Conservation (phyloP, 805 yeast species). For the Pichia insulana region DNA sequence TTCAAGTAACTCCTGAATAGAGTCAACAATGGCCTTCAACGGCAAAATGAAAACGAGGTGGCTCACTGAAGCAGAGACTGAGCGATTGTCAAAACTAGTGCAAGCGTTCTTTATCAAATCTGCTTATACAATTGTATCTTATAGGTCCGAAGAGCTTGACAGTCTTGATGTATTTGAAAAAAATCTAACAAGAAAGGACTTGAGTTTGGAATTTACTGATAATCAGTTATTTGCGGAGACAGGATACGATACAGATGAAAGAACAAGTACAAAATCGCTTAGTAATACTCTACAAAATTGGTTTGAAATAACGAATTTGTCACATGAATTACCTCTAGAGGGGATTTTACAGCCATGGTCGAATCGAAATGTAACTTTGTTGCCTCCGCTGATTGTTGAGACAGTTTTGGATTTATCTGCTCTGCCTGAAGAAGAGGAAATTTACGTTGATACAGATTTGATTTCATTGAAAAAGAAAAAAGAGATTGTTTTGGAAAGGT, state of each 20-base stretch:
- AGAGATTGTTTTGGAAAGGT: slow-evolving; percentile 89
- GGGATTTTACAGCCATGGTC: slow-evolving; percentile 44
- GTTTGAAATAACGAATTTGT: slow-evolving; percentile 40
- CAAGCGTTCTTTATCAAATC: slow-evolving; percentile 59
- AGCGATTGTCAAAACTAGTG: slow-evolving; percentile 25
- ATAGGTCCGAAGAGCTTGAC: slow-evolving; percentile 14
- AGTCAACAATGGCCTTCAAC: neutral
- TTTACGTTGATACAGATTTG: slow-evolving; percentile 31
- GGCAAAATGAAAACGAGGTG: slow-evolving; percentile 10
- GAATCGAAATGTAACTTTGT: slow-evolving; percentile 29
- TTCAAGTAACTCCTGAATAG: too few species aligned
- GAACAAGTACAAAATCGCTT: neutral
- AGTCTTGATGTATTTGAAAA: too few species aligned
- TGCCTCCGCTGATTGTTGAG: slow-evolving; percentile 83
- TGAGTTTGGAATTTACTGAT: too few species aligned
- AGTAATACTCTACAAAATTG: slow-evolving; percentile 41
- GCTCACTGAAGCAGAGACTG: slow-evolving; percentile 26
- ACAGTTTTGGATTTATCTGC: slow-evolving; percentile 38
- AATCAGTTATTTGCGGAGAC: neutral
- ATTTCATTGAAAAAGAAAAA: slow-evolving; percentile 54
- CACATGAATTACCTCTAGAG: too few species aligned
- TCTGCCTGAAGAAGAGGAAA: slow-evolving; percentile 17
- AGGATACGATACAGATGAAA: neutral
- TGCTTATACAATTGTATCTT: slow-evolving; percentile 39
- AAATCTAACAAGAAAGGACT: too few species aligned